Percentiles rank a stretch among this genome's conserved stretches.
phyloP scores from a whole-genome alignment of 2,329 filamentous ascomycete species.

The Dissoconium aciculare region DNA sequence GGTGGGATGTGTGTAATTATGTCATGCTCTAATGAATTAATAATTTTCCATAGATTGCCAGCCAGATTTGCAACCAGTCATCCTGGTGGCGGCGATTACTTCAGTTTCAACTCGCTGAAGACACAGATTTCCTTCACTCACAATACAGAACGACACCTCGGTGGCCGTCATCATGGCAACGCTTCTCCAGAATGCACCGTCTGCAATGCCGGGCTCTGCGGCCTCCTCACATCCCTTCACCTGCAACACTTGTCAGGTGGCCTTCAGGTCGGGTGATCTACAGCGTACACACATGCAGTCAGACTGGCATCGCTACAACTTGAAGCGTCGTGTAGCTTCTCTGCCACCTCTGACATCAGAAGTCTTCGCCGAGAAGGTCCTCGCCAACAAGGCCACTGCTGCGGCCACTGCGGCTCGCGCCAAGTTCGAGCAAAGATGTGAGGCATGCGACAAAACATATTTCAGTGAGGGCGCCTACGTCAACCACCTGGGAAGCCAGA shows the following conservation, averaged over 20 bases:
- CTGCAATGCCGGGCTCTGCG: slow-evolving; percentile 7
- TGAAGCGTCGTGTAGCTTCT: slow-evolving; percentile 84
- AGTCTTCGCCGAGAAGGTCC: slow-evolving; percentile 86
- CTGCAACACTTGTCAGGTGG: slow-evolving; percentile 96
- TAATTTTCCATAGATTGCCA: no score
- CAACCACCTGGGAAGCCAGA: slow-evolving; percentile 82
- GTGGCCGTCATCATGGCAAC: slow-evolving; percentile 14
- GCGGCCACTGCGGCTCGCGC: slow-evolving; percentile 77
- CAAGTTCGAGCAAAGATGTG: slow-evolving; percentile 70
- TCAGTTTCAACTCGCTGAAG: no score
- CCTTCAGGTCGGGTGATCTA: slow-evolving; percentile 82
- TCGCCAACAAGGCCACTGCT: slow-evolving; percentile 74
- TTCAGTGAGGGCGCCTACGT: slow-evolving; percentile 92
- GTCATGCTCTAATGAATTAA: no score
- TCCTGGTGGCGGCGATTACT: no score
- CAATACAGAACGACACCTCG: no score
- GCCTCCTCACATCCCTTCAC: slow-evolving; percentile 67
- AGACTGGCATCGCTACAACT: slow-evolving; percentile 81
- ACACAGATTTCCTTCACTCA: no score
- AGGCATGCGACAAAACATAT: slow-evolving; percentile 77
- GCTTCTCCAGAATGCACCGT: slow-evolving; percentile 7
- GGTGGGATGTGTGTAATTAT: no score
- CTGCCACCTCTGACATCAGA: slow-evolving; percentile 84
- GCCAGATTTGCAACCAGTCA: no score
- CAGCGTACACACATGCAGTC: slow-evolving; percentile 95